Base-by-base conservation (phyloP, 805 yeast species). In the Grigorovia yakushimaensis region DNA sequence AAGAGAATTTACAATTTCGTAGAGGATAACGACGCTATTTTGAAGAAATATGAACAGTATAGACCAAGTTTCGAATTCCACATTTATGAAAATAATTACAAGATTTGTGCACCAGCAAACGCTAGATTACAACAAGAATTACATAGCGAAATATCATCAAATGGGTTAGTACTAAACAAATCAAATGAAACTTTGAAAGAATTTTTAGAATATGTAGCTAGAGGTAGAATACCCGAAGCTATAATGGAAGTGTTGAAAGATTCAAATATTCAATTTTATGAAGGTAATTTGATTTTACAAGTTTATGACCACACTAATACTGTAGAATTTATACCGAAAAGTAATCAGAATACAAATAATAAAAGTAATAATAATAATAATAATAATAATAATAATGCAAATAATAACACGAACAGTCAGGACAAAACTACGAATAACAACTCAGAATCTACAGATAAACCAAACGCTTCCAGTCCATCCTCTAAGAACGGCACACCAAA, bases 201-300 rank as follows among this genome's bases (percentile, higher is more conserved):
- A 52, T 93, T 93, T 57, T 68, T 91, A 50, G 80, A 82, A 53
- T 84, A 81, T 58, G 84, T 91, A 10, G 82, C 88, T 15, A 71
- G 77, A 47, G 95, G 91, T 45, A 82, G 81, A 56, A 86, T 91
- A 13, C 96, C 97, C 1, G 84, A 87, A 39, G 87, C 94, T 13
- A 79, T 91, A 60, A 80, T 88, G 55, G 98, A 93, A 66, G 84
- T 91, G 9, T 73, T 93, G 41, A 80, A 84, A 58, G 98, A 91
- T 62, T 86, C 91, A 36, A 84, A 89, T 18, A 78, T 89, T 33
- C 78, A 79, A 50, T 77, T 88, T 46, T 91, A 87, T 62, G 97
- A 93, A 60, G 97, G 97, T 0, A 86, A 95, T 62, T 70, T 91
- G 38, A 85, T 91, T 15, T 65, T 91, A 43, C 87, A 87, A 60